Base-by-base conservation (phyloP, 352 stramenopile species). In the Blastocystis sp. region DNA sequence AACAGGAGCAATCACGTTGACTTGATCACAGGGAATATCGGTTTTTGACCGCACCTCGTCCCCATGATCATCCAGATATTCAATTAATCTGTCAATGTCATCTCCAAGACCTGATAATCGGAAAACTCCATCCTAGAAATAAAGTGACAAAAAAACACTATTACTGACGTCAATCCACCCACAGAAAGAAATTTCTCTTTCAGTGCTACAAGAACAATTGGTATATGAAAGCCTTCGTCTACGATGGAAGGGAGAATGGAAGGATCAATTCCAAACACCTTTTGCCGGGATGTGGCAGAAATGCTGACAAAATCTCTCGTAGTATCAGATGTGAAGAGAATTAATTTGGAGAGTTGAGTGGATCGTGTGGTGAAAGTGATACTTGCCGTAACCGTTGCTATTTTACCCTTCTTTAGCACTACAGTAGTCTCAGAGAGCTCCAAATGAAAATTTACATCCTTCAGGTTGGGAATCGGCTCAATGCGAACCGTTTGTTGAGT, bases 321-420 rank as follows among this genome's bases (percentile, higher is more conserved):
- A 22, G 22, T 24, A 19, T 27, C 24, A 0, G 73, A 69, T 11
- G 44, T 54, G 15, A 84, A 66, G 51, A 84, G 73, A 40, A 84
- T 84, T 1, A 84, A 24, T n/a, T 84, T 84, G 17, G 73, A 84
- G 9, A 84, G 73, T 15, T 84, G 27, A n/a, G 44, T 60, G 30
- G 73, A 84, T 19, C 73, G 53, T n/a, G 64, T n/a, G 2, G 73
- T 84, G 51, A 84, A 84, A n/a, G 51, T 30, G 54, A 84, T 84
- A 15, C 22, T 48, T 15, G 68, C 51, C 2, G 27, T 15, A 0
- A 84, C 48, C 5, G 27, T 24, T 11, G 33, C 44, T 15, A 3
- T 53, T 40, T 66, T 64, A 17, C 73, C 73, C 7, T 22, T 15
- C 73, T 69, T 66, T 22, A 84, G n/a, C 9, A 30, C 19, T 33